Percentiles rank a stretch among this genome's conserved stretches.
These are phyloP conservation scores for Aureobasidium uvarum DNA, from an alignment of 2,329 filamentous ascomycete species.

Conservation along the genomic window DNA sequence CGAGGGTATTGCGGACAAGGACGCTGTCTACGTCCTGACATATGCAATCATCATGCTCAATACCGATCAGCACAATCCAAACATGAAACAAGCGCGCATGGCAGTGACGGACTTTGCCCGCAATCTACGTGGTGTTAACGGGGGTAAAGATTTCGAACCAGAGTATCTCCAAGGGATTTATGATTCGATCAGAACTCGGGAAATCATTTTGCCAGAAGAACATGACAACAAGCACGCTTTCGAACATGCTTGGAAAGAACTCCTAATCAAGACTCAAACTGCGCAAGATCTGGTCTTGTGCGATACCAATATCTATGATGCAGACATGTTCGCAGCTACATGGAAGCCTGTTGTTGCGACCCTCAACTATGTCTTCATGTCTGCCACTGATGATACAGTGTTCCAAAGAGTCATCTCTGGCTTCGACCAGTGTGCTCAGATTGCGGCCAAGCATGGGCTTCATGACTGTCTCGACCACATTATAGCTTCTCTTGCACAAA, in stretches of 20 bases:
- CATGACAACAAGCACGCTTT: constrained; percentile 97
- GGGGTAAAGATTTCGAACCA: constrained; percentile 75
- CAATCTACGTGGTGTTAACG: constrained; percentile 89
- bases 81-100: constrained; percentile 84
- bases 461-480: constrained; percentile 90
- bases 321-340: constrained; percentile 94
- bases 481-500: constrained; percentile 82
- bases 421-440: constrained; percentile 93
- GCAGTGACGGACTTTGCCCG: constrained; percentile 74
- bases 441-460: constrained; percentile 79
- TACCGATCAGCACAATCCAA: constrained; percentile 94
- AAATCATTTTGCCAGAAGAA: constrained; percentile 96
- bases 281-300: constrained; percentile 73
- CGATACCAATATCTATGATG: constrained; percentile 91
- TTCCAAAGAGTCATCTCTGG: constrained; percentile 91
- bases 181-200: constrained; percentile 84
- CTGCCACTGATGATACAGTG: constrained; percentile 92
- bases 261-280: constrained; percentile 78
- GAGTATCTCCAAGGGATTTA: constrained; percentile 86
- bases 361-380: constrained; percentile 97
- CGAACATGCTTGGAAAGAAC: constrained; percentile 95
- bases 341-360: constrained; percentile 96
- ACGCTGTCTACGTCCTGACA: constrained; percentile 84
- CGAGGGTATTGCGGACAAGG: constrained; percentile 75
- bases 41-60: constrained; percentile 99